These are phyloP conservation scores for Phytopythium montanum DNA, from an alignment of 352 stramenopile genomes.

Conservation along the genomic window DNA sequence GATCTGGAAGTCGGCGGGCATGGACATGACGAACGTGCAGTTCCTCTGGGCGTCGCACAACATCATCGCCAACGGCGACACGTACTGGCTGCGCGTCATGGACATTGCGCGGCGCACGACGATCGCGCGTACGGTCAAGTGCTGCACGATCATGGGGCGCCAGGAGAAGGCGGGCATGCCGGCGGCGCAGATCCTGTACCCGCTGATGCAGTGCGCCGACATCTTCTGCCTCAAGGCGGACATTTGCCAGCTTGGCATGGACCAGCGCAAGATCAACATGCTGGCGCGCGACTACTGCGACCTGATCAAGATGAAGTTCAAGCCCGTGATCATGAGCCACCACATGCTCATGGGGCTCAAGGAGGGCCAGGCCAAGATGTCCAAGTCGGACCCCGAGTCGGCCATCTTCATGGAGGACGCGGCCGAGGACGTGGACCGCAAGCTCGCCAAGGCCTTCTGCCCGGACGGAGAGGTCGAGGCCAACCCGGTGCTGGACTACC, in stretches of 20 bases:
- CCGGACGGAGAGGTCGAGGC: slow-evolving; percentile 82
- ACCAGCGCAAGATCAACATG: slow-evolving; percentile 99
- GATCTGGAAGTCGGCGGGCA: slow-evolving; percentile 99
- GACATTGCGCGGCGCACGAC: slow-evolving; percentile 92
- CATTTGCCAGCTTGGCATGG: slow-evolving; percentile 99
- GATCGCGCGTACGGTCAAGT: slow-evolving; percentile 95
- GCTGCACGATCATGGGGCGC: slow-evolving; percentile 99
- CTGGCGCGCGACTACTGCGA: slow-evolving; percentile 98
- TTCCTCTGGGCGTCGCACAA: slow-evolving; percentile 98
- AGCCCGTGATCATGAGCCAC: slow-evolving; percentile 97
- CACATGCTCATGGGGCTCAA: slow-evolving; percentile 99
- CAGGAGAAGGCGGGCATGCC: slow-evolving; percentile 89
- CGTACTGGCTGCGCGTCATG: slow-evolving; percentile 94
- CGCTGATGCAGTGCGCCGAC: slow-evolving; percentile 98
- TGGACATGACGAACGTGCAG: slow-evolving; percentile 98
- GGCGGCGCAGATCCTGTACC: slow-evolving; percentile 96
- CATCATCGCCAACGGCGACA: slow-evolving; percentile 86
- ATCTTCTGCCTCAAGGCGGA: slow-evolving; percentile 99
- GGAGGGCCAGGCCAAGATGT: slow-evolving; percentile 99
- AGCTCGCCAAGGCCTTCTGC: slow-evolving; percentile 99
- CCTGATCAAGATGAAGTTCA: slow-evolving; percentile 91
- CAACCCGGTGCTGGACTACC: slow-evolving; percentile 97
- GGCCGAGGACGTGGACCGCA: slow-evolving; percentile 92
- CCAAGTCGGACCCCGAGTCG: slow-evolving; percentile 97
- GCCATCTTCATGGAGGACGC: slow-evolving; percentile 99